A percentile compares a stretch with the other conserved stretches of the same genome.
Evolutionary conservation across 2,329 filamentous ascomycete species (phyloP).

Genomic region (Zymoseptoria pseudotritici): DNA sequence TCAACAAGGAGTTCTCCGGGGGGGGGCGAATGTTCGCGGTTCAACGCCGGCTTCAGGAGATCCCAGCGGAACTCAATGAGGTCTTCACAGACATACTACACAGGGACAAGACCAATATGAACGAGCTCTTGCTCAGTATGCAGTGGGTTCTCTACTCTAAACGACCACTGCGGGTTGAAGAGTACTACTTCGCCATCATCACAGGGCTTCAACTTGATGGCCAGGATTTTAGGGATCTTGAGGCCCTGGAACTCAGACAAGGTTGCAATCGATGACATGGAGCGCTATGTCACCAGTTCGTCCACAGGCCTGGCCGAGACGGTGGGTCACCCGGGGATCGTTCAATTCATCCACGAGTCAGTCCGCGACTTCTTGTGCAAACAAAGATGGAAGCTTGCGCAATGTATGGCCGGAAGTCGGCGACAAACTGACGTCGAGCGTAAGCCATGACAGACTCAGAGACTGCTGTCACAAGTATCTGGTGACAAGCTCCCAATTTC

Average conservation of each 20-base stretch:
- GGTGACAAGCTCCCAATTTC: conserved; percentile 23
- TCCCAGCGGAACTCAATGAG: conserved; percentile 37
- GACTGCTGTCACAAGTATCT: conserved; percentile 16
- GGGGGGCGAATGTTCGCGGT: conserved; percentile 26
- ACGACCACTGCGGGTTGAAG: conserved; percentile 34
- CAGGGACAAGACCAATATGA: conserved; percentile 38
- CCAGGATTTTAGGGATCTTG: conserved; percentile 1
- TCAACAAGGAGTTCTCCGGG: conserved; percentile 37
- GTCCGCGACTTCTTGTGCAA: conserved; percentile 42
- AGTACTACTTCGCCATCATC: conserved; percentile 42
- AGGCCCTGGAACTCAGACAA: conserved; percentile 5
- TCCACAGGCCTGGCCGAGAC: conserved; percentile 48
- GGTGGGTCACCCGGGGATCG: conserved; percentile 21
- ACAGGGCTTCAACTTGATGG: conserved; percentile 1
- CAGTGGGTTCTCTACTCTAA: conserved; percentile 48
- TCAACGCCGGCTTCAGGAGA: conserved; percentile 30
- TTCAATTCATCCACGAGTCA: conserved; percentile 50
- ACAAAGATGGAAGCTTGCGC: conserved; percentile 26
- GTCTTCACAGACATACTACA: conserved; percentile 47
- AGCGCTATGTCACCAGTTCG: conserved; percentile 32
- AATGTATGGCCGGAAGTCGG: conserved; percentile 22
- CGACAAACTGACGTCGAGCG: background rate
- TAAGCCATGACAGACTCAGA: conserved; percentile 15
- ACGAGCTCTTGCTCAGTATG: conserved; percentile 40
- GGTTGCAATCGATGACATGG: conserved; percentile 18